Conservation (phyloP, 2,329 filamentous ascomycete genomes). For the Cordyceps cicadae region DNA sequence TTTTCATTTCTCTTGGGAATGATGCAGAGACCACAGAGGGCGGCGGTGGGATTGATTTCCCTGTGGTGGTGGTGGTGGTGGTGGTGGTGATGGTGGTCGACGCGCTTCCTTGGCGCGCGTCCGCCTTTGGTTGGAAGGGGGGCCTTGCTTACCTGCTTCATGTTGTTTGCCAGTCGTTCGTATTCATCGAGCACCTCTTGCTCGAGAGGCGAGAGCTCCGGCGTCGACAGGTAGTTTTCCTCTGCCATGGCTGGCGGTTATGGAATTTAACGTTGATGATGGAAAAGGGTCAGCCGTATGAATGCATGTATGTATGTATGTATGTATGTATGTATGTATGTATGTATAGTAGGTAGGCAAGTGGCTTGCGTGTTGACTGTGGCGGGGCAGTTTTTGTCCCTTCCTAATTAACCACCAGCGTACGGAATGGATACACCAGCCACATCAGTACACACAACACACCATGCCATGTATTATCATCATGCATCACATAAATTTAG, state of each 20-base stretch:
- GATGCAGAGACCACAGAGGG: no score
- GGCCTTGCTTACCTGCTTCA: slow-evolving; percentile 65
- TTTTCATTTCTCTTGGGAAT: no score
- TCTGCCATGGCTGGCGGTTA: slow-evolving; percentile 6
- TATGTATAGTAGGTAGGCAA: no score
- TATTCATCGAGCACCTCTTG: slow-evolving; percentile 96
- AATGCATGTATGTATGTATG: no score
- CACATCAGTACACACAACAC: background rate
- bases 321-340: no score
- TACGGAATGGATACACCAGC: background rate
- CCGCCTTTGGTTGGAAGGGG: no score
- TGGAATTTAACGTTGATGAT: background rate
- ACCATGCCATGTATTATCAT: background rate
- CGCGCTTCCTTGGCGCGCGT: no score
- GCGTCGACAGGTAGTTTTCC: slow-evolving; percentile 30
- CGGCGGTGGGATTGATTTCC: no score
- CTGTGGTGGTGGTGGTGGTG: no score
- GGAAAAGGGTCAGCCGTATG: background rate
- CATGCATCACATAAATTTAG: background rate
- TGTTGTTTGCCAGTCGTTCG: slow-evolving; percentile 73
- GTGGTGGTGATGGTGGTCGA: background rate
- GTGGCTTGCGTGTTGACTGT: no score
- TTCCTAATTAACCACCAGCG: background rate
- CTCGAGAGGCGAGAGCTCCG: slow-evolving; percentile 69
- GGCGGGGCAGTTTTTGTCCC: background rate